Evolutionary conservation across 2,329 filamentous ascomycete species (phyloP).

Genomic region (Microcyclospora pomicola): DNA sequence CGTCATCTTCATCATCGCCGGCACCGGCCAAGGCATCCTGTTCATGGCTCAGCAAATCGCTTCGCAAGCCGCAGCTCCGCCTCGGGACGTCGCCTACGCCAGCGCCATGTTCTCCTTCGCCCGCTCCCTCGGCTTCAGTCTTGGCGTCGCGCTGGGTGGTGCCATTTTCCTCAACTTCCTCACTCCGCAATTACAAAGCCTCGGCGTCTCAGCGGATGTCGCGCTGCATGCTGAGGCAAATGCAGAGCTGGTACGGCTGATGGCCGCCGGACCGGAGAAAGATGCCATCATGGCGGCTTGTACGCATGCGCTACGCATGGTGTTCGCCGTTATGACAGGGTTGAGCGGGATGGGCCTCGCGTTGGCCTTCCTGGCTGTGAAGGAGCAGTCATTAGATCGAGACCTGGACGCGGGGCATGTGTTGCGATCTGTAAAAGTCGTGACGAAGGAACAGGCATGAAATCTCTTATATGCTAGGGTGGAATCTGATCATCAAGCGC

Average conservation of each 20-base stretch:
- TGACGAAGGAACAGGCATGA: too few relatives aligned
- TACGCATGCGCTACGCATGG: conserved; percentile 10
- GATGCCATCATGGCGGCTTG: conserved; percentile 6
- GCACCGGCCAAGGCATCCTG: conserved; percentile 30
- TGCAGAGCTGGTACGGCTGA: conserved; percentile 7
- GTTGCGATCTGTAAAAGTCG: too few relatives aligned
- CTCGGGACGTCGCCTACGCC: conserved; percentile 24
- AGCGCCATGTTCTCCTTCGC: conserved; percentile 34
- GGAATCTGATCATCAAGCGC: too few relatives aligned
- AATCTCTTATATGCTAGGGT: too few relatives aligned
- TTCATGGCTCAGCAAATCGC: conserved; percentile 32
- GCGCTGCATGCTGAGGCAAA: conserved; percentile 12
- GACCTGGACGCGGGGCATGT: too few relatives aligned
- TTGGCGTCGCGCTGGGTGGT: conserved; percentile 33
- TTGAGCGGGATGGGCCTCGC: conserved; percentile 13
- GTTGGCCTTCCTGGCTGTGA: conserved; percentile 4
- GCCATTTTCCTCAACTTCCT: conserved; percentile 28
- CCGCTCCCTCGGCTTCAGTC: conserved; percentile 34
- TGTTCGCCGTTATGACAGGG: conserved; percentile 13
- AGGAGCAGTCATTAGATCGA: conserved; percentile 3
- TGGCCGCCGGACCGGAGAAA: conserved; percentile 7
- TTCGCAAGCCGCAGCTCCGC: conserved; percentile 24
- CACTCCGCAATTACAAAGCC: conserved; percentile 3
- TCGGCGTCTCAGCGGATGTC: conserved; percentile 6
- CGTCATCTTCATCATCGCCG: conserved; percentile 28